Conservation (phyloP, 2,329 filamentous ascomycete genomes). For the Penicillium sp. region DNA sequence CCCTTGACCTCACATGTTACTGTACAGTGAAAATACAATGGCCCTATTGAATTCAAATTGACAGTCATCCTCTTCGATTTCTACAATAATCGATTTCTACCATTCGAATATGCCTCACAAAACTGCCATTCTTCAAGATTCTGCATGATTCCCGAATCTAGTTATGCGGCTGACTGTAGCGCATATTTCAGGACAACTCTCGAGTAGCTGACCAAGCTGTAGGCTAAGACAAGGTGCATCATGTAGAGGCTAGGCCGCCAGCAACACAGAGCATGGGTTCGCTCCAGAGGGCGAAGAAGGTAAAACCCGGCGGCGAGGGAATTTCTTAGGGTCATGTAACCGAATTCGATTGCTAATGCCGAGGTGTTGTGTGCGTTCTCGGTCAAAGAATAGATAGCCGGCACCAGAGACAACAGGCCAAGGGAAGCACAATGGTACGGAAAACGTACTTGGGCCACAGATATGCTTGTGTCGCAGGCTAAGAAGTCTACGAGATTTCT, state of each 20-base stretch:
- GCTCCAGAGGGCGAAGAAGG: background rate
- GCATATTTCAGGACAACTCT: background rate
- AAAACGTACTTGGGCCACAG: background rate
- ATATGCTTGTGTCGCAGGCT: background rate
- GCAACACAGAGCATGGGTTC: background rate
- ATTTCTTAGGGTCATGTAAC: background rate
- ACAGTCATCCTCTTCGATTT: too few species aligned
- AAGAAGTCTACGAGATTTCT: background rate
- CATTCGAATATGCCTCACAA: background rate
- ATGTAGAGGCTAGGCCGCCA: background rate
- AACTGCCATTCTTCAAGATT: too few species aligned
- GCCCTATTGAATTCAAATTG: too few species aligned
- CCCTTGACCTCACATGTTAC: too few species aligned
- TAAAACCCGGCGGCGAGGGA: background rate
- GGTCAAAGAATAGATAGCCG: background rate
- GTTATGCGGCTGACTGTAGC: too few species aligned
- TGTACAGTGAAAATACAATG: too few species aligned
- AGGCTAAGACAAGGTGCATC: background rate
- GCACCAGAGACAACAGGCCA: background rate
- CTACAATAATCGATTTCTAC: too few species aligned
- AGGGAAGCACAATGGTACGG: background rate
- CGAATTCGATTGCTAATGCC: background rate
- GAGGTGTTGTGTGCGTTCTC: background rate
- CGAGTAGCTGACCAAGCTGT: background rate
- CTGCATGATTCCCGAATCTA: background rate